Percentiles rank a stretch among this genome's conserved stretches.
phyloP scores from a whole-genome alignment of 2,329 filamentous ascomycete species.

The Colletotrichum sp. region DNA sequence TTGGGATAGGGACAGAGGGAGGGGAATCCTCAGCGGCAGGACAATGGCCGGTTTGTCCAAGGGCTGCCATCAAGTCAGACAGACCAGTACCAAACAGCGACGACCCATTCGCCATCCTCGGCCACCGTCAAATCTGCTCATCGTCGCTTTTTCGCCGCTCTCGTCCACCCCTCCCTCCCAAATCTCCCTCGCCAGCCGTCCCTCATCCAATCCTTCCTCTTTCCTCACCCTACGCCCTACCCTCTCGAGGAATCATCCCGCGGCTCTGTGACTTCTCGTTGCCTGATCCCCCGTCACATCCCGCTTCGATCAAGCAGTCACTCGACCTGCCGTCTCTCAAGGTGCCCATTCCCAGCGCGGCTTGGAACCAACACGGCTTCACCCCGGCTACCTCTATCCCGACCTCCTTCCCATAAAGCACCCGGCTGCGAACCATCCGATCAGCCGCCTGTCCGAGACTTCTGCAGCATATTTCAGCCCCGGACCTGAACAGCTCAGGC shows the following conservation, averaged over 20 bases:
- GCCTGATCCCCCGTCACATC: not conserved
- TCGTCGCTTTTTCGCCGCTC: not conserved
- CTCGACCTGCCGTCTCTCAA: not conserved
- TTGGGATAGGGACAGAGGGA: not conserved
- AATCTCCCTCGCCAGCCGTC: not conserved
- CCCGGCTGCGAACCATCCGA: not conserved
- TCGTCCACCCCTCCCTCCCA: not conserved
- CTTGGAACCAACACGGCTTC: not conserved
- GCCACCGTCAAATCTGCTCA: not conserved
- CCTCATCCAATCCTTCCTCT: not conserved
- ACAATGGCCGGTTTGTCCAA: not conserved
- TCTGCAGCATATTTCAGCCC: not conserved
- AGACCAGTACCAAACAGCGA: not conserved
- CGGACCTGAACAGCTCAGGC: not conserved
- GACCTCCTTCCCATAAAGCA: slow-evolving; percentile 7
- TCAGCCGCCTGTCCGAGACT: not conserved
- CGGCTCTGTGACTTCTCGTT: not conserved
- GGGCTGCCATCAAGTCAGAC: not conserved
- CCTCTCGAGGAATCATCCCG: not conserved
- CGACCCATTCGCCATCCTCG: not conserved
- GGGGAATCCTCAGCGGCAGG: not conserved
- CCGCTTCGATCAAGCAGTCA: not conserved
- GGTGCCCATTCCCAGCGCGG: not conserved
- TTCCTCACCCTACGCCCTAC: not conserved
- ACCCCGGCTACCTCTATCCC: not conserved